Conservation (phyloP, 2,329 filamentous ascomycete species). For the Penicillium sp. region DNA sequence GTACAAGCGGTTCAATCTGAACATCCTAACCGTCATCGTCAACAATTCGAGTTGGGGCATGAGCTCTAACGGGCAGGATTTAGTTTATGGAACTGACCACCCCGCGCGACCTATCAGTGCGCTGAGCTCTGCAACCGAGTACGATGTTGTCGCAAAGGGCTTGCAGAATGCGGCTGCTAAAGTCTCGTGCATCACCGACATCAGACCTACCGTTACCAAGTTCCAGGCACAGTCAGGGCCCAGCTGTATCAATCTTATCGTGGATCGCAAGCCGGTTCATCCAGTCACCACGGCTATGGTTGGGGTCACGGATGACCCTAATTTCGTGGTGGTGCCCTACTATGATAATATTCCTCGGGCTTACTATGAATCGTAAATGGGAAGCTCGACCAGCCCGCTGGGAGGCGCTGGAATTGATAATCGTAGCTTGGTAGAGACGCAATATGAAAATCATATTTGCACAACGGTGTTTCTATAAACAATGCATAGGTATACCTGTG, state of each 20-base stretch:
- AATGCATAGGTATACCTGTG: background rate
- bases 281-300: slow-evolving; percentile 43
- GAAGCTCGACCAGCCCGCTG: background rate
- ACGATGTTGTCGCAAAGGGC: slow-evolving; percentile 46
- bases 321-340: slow-evolving; percentile 52
- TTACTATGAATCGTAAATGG: slow-evolving; percentile 15
- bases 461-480: background rate
- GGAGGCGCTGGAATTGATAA: background rate
- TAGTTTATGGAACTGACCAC: slow-evolving; percentile 42
- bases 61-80: slow-evolving; percentile 47
- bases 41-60: slow-evolving; percentile 53
- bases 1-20: slow-evolving; percentile 42
- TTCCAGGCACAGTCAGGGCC: slow-evolving; percentile 33
- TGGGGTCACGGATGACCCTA: slow-evolving; percentile 43
- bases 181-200: slow-evolving; percentile 30
- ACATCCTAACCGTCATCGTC: slow-evolving; percentile 46
- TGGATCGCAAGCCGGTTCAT: slow-evolving; percentile 38
- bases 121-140: slow-evolving; percentile 37
- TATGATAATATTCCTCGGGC: slow-evolving; percentile 49
- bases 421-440: background rate
- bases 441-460: background rate
- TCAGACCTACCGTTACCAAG: slow-evolving; percentile 34
- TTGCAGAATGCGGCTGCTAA: slow-evolving; percentile 37
- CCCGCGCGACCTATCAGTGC: slow-evolving; percentile 33
- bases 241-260: slow-evolving; percentile 45